A percentile compares a stretch with the other conserved stretches of the same genome.
phyloP scores from a whole-genome alignment of 306 rosid genomes.

The Acacia melanoxylon region DNA sequence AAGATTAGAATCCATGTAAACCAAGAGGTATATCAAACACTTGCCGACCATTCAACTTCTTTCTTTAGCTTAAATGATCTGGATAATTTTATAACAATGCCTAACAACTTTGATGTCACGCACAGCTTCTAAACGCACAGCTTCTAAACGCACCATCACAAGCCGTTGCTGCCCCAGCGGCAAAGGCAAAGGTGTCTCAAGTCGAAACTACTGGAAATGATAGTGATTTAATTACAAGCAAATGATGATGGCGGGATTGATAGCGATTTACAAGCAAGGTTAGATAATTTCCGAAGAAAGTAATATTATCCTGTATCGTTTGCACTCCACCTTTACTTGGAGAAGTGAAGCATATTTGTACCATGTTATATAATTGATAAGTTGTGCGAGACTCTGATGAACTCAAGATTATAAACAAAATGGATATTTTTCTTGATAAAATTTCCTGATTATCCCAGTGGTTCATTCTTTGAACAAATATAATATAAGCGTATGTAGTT shows the following conservation, averaged over 20 bases:
- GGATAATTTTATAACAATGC: not conserved
- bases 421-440: slow-evolving; percentile 13
- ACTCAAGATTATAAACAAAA: slow-evolving; percentile 28
- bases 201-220: slow-evolving; percentile 51
- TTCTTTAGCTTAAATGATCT: not conserved
- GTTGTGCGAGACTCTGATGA: slow-evolving; percentile 18
- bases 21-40: slow-evolving; percentile 60
- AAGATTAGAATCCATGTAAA: slow-evolving; percentile 84
- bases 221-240: too few species aligned
- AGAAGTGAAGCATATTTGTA: slow-evolving; percentile 29
- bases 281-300: slow-evolving; percentile 73
- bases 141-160: slow-evolving; percentile 72
- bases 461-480: not conserved
- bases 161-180: slow-evolving; percentile 64
- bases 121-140: slow-evolving; percentile 81
- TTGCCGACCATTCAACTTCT: not conserved
- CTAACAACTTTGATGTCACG: slow-evolving; percentile 24
- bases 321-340: slow-evolving; percentile 26
- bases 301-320: slow-evolving; percentile 40
- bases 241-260: slow-evolving; percentile 67
- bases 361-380: slow-evolving; percentile 26
- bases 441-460: not conserved
- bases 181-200: slow-evolving; percentile 64
- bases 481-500: too few species aligned
- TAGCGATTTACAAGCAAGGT: slow-evolving; percentile 76